Conservation (phyloP, 495 filamentous ascomycete species). For the Parathielavia hyrcaniae region DNA sequence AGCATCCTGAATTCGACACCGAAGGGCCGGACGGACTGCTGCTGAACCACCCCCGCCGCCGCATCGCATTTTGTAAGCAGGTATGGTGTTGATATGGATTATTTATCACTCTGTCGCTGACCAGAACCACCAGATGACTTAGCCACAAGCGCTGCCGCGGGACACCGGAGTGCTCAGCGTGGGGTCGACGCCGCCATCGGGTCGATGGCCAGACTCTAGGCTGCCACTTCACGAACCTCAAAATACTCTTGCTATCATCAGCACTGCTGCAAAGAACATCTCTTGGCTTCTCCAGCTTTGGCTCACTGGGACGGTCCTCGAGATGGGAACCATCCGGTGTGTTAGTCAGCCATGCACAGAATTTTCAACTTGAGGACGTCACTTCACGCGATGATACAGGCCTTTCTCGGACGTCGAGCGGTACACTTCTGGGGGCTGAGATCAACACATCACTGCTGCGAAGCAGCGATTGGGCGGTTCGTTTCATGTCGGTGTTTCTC, state of each 20-base stretch:
- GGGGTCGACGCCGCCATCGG: constrained; percentile 6
- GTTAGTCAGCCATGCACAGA: constrained; percentile 1
- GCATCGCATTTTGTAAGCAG: no score
- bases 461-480: constrained; percentile 3
- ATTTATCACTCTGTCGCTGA: no score
- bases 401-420: no score
- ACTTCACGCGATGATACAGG: no score
- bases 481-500: not conserved
- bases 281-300: not conserved
- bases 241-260: constrained; percentile 11
- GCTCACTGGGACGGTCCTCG: not conserved
- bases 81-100: no score
- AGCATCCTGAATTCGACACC: constrained; percentile 9
- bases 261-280: not conserved
- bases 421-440: no score
- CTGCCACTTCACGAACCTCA: constrained; percentile 4
- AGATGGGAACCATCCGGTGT: not conserved
- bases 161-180: constrained; percentile 9
- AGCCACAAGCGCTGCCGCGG: not conserved
- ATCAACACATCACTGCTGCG: not conserved
- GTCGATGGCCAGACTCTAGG: constrained; percentile 9
- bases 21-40: not conserved
- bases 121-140: no score
- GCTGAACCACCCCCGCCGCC: not conserved
- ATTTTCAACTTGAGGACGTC: not conserved